phyloP scores from a whole-genome alignment of 805 yeast species.

The Saccharomycopsis fermentans region DNA sequence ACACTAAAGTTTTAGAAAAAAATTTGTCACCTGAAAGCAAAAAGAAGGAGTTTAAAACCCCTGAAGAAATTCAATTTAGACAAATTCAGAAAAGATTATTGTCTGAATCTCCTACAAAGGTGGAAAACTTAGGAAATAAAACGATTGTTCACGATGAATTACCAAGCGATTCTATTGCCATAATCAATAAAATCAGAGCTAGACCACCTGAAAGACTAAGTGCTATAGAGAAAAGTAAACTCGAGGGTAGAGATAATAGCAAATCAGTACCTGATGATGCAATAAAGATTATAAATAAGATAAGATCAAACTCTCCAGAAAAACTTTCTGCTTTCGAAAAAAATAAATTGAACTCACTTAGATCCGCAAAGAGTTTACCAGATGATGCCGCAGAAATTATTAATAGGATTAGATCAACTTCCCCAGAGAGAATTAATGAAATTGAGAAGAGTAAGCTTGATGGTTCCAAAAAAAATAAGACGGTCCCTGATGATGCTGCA shows the following conservation, averaged over 20 bases:
- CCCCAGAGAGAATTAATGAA: slow-evolving; percentile 13
- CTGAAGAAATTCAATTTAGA: background rate
- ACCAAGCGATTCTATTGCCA: slow-evolving; percentile 15
- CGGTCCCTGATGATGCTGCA: slow-evolving; percentile 16
- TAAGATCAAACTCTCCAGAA: slow-evolving; percentile 15
- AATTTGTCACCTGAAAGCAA: background rate
- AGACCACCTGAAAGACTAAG: slow-evolving; percentile 12
- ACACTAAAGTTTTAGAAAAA: background rate
- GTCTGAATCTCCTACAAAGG: background rate
- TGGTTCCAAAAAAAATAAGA: background rate
- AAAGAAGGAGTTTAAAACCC: background rate
- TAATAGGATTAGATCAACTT: slow-evolving; percentile 10
- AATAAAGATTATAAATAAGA: slow-evolving; percentile 15
- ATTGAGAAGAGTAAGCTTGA: slow-evolving; percentile 6
- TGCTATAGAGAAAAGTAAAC: slow-evolving; percentile 1
- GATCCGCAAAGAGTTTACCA: slow-evolving; percentile 2
- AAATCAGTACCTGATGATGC: slow-evolving; percentile 16
- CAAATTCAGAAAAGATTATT: background rate
- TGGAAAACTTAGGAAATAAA: slow-evolving; percentile 1
- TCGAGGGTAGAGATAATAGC: background rate
- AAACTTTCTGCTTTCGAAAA: slow-evolving; percentile 9
- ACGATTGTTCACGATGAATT: slow-evolving; percentile 2
- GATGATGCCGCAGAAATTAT: slow-evolving; percentile 17
- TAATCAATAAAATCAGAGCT: slow-evolving; percentile 17
- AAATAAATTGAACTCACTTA: background rate